Base-by-base conservation (phyloP, 306 rosid genomes). In the Dicorynia guianensis region DNA sequence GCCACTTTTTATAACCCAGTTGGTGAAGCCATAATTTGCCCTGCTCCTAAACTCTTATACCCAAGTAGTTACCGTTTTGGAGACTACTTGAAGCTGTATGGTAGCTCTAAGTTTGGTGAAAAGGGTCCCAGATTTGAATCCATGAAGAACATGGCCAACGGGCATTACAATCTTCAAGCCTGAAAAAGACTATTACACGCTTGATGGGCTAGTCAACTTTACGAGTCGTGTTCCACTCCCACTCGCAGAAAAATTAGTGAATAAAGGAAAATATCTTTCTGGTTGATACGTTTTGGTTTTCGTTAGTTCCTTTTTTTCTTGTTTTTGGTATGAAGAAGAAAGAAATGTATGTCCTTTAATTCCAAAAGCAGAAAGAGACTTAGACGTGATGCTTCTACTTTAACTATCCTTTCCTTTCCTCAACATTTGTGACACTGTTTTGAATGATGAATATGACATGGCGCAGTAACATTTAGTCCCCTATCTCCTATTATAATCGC, bases 1-100 rank as follows among this genome's bases (percentile, higher is more conserved):
- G 97, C 97, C 11, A 92, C 93, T 59, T 92, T 92, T 77, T 92
- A 90, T 64, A 92, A 90, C 63, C 96, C 96, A 18, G 79, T 49
- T 11, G 80, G 77, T 11, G 93, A 93, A 6, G 97, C 98, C 40
- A 48, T 86, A 4, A 84, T 93, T 67, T 86, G 91, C 5, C 97
- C 97, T 6, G 91, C 93, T 58, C 53, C 79, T 53, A 81, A 81
- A 44, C 91, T 89, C 34, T 56, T 88, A 5, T 93, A 93, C 63
- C 98, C 98, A 4, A 69, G 50, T 67, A 71, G 76, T 33, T 82
- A 76, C 70, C 54, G 76, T 42, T 93, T 85, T 77, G 91, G 84
- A 38, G 97, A 93, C 18, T 93, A 91, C 76, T 85, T 93, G 74
- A 82, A 85, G 76, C 91, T 84, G 34, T 93, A 93, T 85, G 88